These are phyloP conservation scores for Colletotrichum lentis DNA, from an alignment of 2,329 filamentous ascomycete genomes.

Conservation along the genomic window DNA sequence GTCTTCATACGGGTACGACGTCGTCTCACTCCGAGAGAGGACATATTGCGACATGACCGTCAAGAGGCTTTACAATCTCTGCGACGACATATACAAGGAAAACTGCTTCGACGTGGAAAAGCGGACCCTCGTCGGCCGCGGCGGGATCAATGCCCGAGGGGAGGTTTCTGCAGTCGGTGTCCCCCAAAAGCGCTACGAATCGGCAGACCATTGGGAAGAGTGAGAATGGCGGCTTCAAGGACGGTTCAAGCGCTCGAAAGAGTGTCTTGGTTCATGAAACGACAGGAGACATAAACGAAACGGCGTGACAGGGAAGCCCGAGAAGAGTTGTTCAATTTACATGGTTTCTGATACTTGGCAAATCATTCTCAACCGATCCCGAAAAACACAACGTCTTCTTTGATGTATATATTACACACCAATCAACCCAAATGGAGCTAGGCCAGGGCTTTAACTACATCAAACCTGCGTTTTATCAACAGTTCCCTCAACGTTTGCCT, in stretches of 20 bases:
- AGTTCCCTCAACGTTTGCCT: too few relatives aligned
- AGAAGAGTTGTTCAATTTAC: too few relatives aligned
- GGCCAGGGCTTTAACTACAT: too few relatives aligned
- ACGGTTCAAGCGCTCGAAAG: not conserved
- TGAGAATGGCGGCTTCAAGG: not conserved
- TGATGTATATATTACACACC: too few relatives aligned
- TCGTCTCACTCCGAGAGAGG: slow-evolving; percentile 44
- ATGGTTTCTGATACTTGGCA: too few relatives aligned
- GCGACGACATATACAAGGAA: slow-evolving; percentile 16
- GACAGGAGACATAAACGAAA: too few relatives aligned
- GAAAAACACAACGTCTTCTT: too few relatives aligned
- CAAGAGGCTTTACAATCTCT: slow-evolving; percentile 43
- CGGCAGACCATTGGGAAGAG: slow-evolving; percentile 8
- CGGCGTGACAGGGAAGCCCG: too few relatives aligned
- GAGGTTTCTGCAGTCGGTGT: not conserved
- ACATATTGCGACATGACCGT: slow-evolving; percentile 47
- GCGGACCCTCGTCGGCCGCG: not conserved
- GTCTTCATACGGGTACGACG: slow-evolving; percentile 45
- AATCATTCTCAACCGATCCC: too few relatives aligned
- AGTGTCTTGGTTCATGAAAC: too few relatives aligned
- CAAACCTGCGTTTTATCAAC: too few relatives aligned
- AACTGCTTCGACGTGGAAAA: slow-evolving; percentile 23
- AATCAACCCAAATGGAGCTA: too few relatives aligned
- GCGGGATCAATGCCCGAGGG: slow-evolving; percentile 9
- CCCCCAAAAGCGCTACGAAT: not conserved